Conservation (phyloP, 2,329 filamentous ascomycete species). For the Fusarium sp. region DNA sequence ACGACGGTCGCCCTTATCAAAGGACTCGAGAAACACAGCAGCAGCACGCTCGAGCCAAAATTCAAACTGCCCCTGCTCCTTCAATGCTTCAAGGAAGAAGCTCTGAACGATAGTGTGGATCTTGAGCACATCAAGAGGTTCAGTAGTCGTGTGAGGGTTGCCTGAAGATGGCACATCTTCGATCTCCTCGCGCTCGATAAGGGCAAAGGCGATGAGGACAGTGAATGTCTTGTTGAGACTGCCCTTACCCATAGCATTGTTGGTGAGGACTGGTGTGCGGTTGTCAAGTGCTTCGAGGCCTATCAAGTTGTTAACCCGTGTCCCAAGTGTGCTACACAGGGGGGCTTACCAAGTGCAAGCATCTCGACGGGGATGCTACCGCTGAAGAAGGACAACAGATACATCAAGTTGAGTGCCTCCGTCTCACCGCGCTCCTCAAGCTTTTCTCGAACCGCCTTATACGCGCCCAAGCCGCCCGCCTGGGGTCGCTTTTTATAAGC, state of each 20-base stretch:
- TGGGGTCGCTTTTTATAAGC: conserved; percentile 38
- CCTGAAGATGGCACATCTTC: conserved; percentile 35
- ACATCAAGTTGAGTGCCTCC: conserved; percentile 42
- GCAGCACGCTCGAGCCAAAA: conserved; percentile 44
- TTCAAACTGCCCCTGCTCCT: conserved; percentile 29
- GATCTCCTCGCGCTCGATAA: conserved; percentile 43
- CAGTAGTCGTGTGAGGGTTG: conserved; percentile 22
- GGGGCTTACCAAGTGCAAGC: conserved; percentile 36
- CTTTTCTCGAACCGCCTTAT: conserved; percentile 40
- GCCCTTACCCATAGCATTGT: conserved; percentile 32
- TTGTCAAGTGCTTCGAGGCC: conserved; percentile 40
- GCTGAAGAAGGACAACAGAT: conserved; percentile 41
- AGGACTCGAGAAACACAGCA: conserved; percentile 40
- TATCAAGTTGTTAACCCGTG: conserved; percentile 1
- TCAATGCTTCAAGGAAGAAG: conserved; percentile 40
- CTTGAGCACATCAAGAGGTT: conserved; percentile 41
- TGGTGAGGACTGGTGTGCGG: conserved; percentile 37
- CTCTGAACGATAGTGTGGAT: conserved; percentile 41
- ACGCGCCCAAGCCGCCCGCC: conserved; percentile 36
- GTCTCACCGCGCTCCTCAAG: conserved; percentile 40
- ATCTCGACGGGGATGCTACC: conserved; percentile 41
- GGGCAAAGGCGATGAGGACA: conserved; percentile 42
- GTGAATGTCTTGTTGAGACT: conserved; percentile 44
- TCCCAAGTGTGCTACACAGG: background rate
- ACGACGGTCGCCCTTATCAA: conserved; percentile 35